Evolutionary conservation across 768 basidiomycete species (phyloP).

Genomic region (Suillus luteus): DNA sequence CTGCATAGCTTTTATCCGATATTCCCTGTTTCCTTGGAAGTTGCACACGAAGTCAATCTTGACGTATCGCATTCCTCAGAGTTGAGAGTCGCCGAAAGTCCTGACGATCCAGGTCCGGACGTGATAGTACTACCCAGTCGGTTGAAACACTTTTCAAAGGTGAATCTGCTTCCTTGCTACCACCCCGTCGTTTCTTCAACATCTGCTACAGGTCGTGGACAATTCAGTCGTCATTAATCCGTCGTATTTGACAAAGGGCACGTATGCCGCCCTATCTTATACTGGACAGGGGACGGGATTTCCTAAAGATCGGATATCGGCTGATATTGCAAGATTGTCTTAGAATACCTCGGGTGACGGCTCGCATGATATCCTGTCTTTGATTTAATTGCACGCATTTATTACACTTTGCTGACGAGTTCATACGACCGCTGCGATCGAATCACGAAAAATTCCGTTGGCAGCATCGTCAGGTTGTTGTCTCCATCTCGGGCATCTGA

Average conservation of each 20-base stretch:
- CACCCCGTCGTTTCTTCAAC: not conserved
- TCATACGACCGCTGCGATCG: constrained; percentile 15
- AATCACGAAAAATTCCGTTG: constrained; percentile 20
- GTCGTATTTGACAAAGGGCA: constrained; percentile 66
- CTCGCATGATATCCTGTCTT: not conserved
- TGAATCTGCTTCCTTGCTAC: constrained; percentile 31
- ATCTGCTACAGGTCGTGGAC: constrained; percentile 63
- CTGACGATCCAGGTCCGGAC: constrained; percentile 64
- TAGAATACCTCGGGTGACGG: constrained; percentile 17
- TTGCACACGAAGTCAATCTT: constrained; percentile 82
- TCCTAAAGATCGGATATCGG: constrained; percentile 30
- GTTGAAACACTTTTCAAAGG: constrained; percentile 90
- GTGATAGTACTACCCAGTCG: constrained; percentile 86
- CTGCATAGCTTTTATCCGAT: constrained; percentile 85
- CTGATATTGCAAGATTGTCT: constrained; percentile 27
- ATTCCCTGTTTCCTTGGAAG: constrained; percentile 81
- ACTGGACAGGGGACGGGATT: constrained; percentile 28
- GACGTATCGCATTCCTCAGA: constrained; percentile 78
- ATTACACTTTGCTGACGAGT: not conserved
- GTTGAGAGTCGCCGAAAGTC: constrained; percentile 37
- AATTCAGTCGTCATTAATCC: constrained; percentile 84
- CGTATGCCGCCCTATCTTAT: constrained; percentile 50
- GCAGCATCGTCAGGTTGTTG: constrained; percentile 23
- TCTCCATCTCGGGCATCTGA: too few species aligned
- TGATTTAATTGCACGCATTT: not conserved